Evolutionary conservation across 106 monocot species (phyloP).

Genomic region (Triglochin maritima): DNA sequence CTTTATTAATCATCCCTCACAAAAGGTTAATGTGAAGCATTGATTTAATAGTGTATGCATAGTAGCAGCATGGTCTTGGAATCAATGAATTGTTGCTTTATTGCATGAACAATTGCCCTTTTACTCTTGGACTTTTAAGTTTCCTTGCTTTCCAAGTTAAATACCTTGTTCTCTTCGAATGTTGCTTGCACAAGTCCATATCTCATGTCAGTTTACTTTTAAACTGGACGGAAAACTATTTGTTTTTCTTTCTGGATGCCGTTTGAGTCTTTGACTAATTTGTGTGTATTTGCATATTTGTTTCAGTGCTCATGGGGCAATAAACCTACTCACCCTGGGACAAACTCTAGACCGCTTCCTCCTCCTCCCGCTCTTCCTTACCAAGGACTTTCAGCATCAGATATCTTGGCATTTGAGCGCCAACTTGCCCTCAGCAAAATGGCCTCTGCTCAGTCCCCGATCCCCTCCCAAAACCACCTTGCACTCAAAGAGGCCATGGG

Average conservation of each 20-base stretch:
- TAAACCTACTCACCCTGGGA: slow-evolving; percentile 69
- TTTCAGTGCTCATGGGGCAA: slow-evolving; percentile 78
- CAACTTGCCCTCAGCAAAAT: slow-evolving; percentile 53
- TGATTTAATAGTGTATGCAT: too few species aligned
- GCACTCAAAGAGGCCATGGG: slow-evolving; percentile 46
- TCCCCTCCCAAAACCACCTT: slow-evolving; percentile 42
- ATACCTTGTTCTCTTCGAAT: too few species aligned
- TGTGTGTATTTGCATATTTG: too few species aligned
- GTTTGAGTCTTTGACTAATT: too few species aligned
- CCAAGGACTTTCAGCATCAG: slow-evolving; percentile 18
- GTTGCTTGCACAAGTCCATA: too few species aligned
- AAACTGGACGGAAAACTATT: too few species aligned
- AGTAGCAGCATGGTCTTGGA: too few species aligned
- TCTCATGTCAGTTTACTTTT: too few species aligned
- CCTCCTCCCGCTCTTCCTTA: slow-evolving; percentile 38
- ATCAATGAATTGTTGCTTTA: too few species aligned
- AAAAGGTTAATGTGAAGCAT: too few species aligned
- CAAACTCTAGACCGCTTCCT: slow-evolving; percentile 36
- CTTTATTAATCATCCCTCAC: background rate
- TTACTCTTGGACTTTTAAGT: background rate
- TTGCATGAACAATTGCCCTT: too few species aligned
- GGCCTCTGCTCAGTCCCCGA: slow-evolving; percentile 31
- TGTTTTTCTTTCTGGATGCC: too few species aligned
- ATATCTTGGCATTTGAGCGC: slow-evolving; percentile 41
- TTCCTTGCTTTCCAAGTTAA: slow-evolving; percentile 1